A percentile compares a stretch with the other conserved stretches of the same genome.
Evolutionary conservation across 768 basidiomycete species (phyloP).

Genomic region (Coprinopsis cinerea): DNA sequence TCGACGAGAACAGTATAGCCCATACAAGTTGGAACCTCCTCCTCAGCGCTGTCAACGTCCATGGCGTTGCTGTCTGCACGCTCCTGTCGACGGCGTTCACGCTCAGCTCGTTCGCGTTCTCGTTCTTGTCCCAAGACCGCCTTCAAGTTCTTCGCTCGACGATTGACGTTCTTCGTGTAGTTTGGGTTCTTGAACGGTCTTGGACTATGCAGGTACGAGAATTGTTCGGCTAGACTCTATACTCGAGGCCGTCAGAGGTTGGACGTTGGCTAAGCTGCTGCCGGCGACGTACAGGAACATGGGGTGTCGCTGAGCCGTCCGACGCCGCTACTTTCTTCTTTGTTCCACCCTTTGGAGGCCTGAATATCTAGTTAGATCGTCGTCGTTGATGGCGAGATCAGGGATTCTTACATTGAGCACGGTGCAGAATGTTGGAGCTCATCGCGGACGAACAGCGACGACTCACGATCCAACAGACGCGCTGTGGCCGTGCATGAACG

Average conservation of each 20-base stretch:
- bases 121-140: slow-evolving; percentile 72
- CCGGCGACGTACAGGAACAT: slow-evolving; percentile 30
- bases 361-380: no score
- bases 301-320: slow-evolving; percentile 40
- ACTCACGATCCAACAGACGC: no score
- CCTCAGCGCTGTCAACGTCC: slow-evolving; percentile 46
- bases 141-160: slow-evolving; percentile 77
- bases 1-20: background rate
- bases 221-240: slow-evolving; percentile 67
- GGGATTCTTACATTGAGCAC: background rate
- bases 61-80: slow-evolving; percentile 29
- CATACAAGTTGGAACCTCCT: slow-evolving; percentile 71
- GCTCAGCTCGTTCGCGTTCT: slow-evolving; percentile 65
- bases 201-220: slow-evolving; percentile 65
- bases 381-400: no score
- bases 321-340: slow-evolving; percentile 35
- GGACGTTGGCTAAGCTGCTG: background rate
- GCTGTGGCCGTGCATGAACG: no score
- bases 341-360: slow-evolving; percentile 40
- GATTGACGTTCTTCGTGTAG: slow-evolving; percentile 64
- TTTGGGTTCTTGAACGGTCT: slow-evolving; percentile 74
- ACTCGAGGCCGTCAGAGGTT: background rate
- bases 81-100: slow-evolving; percentile 51
- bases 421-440: background rate
- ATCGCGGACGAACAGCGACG: no score